phyloP scores from a whole-genome alignment of 257 asterid species.

The Voacanga thouarsii region DNA sequence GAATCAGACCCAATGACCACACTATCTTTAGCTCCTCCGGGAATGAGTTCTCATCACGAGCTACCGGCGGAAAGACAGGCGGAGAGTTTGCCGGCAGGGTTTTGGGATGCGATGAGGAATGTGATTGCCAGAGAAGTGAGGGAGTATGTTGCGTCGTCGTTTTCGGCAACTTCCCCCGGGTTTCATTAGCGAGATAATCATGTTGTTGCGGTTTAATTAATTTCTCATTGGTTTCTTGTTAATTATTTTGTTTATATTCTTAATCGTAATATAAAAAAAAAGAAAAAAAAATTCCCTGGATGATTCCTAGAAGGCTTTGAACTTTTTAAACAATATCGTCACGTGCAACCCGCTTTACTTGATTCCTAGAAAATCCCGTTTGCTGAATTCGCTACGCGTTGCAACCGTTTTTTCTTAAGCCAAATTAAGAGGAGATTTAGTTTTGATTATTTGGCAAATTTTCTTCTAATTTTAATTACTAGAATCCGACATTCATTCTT shows the following conservation, averaged over 20 bases:
- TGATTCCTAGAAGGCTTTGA: conserved; percentile 6
- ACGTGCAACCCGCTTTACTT: conserved; percentile 4
- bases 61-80: conserved; percentile 28
- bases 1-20: conserved; percentile 68
- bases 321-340: conserved; percentile 11
- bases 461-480: neutral
- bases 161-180: conserved; percentile 44
- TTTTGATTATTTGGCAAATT: neutral
- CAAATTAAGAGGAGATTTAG: neutral
- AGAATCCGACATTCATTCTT: neutral
- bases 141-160: conserved; percentile 69
- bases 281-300: neutral
- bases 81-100: conserved; percentile 48
- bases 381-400: neutral
- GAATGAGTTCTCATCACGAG: conserved; percentile 26
- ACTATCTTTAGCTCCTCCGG: conserved; percentile 74
- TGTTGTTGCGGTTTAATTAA: conserved; percentile 17
- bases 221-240: neutral
- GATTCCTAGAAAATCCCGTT: neutral
- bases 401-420: neutral
- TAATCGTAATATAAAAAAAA: neutral
- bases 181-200: conserved; percentile 35
- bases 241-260: conserved; percentile 14
- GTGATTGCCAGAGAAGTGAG: conserved; percentile 74
- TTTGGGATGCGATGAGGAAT: conserved; percentile 74